These are phyloP conservation scores for Botryotinia calthae DNA, from an alignment of 2,329 filamentous ascomycete genomes.

Conservation along the genomic window DNA sequence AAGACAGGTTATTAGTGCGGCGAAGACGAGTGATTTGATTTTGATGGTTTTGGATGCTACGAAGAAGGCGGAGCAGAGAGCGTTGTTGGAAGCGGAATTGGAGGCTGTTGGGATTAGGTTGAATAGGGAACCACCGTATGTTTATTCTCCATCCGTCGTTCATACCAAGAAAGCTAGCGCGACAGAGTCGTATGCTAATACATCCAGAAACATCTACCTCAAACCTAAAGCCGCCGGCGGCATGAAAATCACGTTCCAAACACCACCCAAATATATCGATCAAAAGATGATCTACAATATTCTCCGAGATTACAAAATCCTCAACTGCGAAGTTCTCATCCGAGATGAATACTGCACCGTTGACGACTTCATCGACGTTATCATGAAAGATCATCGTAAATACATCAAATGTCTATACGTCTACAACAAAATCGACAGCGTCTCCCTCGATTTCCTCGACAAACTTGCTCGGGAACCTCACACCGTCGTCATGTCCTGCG, in stretches of 20 bases:
- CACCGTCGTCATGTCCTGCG: conserved; percentile 96
- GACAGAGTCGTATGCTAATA: not conserved
- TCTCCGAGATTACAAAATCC: conserved; percentile 95
- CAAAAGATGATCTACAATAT: conserved; percentile 99
- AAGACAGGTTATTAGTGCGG: conserved; percentile 93
- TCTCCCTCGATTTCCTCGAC: conserved; percentile 91
- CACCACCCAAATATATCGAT: conserved; percentile 85
- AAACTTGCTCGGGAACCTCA: conserved; percentile 87
- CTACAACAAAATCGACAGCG: conserved; percentile 99
- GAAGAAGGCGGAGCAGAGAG: conserved; percentile 90
- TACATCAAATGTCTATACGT: conserved; percentile 95
- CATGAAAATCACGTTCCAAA: conserved; percentile 97
- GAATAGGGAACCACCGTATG: conserved; percentile 85
- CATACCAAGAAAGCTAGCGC: too few species aligned
- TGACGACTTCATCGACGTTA: conserved; percentile 98
- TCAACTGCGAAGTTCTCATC: conserved; percentile 94
- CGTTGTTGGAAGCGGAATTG: conserved; percentile 84
- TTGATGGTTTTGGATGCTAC: conserved; percentile 97
- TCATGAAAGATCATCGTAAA: conserved; percentile 98
- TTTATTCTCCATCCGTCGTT: not conserved
- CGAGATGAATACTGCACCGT: conserved; percentile 94
- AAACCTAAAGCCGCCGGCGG: conserved; percentile 94
- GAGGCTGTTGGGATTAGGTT: conserved; percentile 93
- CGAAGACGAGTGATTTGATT: conserved; percentile 96
- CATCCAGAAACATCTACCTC: conserved; percentile 83